Base-by-base conservation (phyloP, 768 basidiomycete species). In the Rhodotorula kratochvilovae region DNA sequence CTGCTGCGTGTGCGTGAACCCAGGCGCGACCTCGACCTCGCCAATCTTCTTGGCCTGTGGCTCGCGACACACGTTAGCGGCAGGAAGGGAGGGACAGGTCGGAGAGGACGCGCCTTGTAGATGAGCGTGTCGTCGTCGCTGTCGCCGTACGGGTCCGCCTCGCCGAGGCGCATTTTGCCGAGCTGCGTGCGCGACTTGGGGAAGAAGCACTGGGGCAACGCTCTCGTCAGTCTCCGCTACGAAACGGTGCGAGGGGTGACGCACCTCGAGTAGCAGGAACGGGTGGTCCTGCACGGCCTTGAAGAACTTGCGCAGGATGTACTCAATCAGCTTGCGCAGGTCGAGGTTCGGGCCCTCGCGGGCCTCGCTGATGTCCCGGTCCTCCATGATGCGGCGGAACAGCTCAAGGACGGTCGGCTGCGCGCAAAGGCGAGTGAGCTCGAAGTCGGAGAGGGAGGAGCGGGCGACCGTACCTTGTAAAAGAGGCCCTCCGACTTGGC, bases 401-500 rank as follows among this genome's bases (percentile, higher is more conserved):
- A 97, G 85, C 76, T 89, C 83, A 68, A 99, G 82, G 21, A 90
- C 90, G 45, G 94, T 91, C 19, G 91, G 92, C 94, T 97, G 80
- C 21, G 2, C 21, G 5, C 68, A 21, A 1, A 10, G 29, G 15
- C 13, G 17, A 70, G 55, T 61, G 35, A 77, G 54, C 42, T 7
- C 21, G 48, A 2, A 1, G 3, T 27, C 11, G 5, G 35, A 35
- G 33, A 19, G 1, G 3, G 7, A 19, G 33, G 21, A 17, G 4
- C 16, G 27, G 11, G 5, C 25, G n/a, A 59, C 80, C 85, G 64
- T 70, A 92, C 95, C 82, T 94, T 91, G 86, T 95, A 99, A 81
- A 92, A 98, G 16, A 99, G 81, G 0, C 89, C 95, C 79, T 98
- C 96, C 1, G 92, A 91, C 79, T 96, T 93, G 25, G 89, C 88